A percentile compares a stretch with the other conserved stretches of the same genome.
Conservation (phyloP, 208 protist genomes). For the Leptomonas pyrrhocoris region DNA sequence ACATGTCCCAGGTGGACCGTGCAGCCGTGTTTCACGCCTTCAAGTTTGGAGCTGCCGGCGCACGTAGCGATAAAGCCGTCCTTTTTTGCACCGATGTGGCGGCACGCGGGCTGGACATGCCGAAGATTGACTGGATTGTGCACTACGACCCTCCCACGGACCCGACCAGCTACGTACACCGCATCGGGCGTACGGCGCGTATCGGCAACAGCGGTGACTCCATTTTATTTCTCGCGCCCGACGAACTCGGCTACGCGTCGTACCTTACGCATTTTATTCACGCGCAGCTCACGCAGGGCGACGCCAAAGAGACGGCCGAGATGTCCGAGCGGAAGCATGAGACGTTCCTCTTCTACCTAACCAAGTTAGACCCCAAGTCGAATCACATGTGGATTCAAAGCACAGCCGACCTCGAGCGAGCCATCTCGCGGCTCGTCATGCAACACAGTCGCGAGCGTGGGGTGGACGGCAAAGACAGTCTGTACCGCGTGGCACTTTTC, state of each 20-base stretch:
- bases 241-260: conserved; percentile 87
- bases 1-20: conserved; percentile 94
- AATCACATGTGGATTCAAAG: conserved; percentile 96
- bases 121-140: conserved; percentile 95
- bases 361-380: conserved; percentile 96
- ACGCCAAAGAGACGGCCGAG: conserved; percentile 29
- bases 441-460: conserved; percentile 24
- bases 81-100: conserved; percentile 96
- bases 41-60: conserved; percentile 47
- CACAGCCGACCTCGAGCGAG: conserved; percentile 83
- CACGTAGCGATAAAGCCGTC: conserved; percentile 70
- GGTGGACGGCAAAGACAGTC: conserved; percentile 86
- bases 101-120: conserved; percentile 96
- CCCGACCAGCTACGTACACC: conserved; percentile 95
- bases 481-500: conserved; percentile 95
- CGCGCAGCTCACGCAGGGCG: conserved; percentile 41
- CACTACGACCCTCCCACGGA: conserved; percentile 97
- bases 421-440: conserved; percentile 91
- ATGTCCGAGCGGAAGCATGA: conserved; percentile 86
- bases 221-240: conserved; percentile 92
- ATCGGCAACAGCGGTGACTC: conserved; percentile 93
- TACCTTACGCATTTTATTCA: conserved; percentile 88
- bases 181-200: conserved; percentile 96
- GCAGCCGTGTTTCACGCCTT: conserved; percentile 93
- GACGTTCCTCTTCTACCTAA: conserved; percentile 90